phyloP scores from a whole-genome alignment of 192 early-diverging fungal species.

The Dissophora ornata region DNA sequence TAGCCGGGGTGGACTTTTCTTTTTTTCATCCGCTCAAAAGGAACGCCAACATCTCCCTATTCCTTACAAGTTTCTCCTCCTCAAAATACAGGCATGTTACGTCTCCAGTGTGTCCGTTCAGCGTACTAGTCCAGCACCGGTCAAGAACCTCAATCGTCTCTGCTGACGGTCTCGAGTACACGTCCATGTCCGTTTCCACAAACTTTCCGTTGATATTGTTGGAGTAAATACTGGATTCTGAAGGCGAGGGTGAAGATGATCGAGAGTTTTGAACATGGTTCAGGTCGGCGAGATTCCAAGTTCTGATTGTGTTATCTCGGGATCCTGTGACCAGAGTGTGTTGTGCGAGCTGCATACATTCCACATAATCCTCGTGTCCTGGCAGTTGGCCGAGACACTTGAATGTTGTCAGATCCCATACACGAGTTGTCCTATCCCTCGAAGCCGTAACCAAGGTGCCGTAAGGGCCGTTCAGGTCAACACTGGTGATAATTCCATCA shows the following conservation, averaged over 20 bases:
- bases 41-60: too few species aligned
- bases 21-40: too few species aligned
- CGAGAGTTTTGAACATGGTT: conserved; percentile 35
- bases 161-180: conserved; percentile 31
- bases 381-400: conserved; percentile 66
- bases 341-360: conserved; percentile 35
- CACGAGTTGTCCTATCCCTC: conserved; percentile 73
- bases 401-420: conserved; percentile 74
- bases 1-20: neutral
- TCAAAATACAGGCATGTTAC: conserved; percentile 67
- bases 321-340: conserved; percentile 55
- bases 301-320: conserved; percentile 49
- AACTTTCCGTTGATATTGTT: conserved; percentile 26
- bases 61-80: conserved; percentile 59
- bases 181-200: conserved; percentile 24
- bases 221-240: conserved; percentile 30
- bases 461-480: conserved; percentile 67
- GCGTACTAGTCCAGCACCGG: conserved; percentile 46
- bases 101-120: conserved; percentile 60
- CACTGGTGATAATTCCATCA: conserved; percentile 67
- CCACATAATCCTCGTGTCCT: conserved; percentile 56
- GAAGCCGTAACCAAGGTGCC: conserved; percentile 74
- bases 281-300: conserved; percentile 41
- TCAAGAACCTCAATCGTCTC: conserved; percentile 39
- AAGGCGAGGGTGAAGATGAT: conserved; percentile 41